Evolutionary conservation across 768 basidiomycete genomes (phyloP).

Genomic region (Pholiota microspora): DNA sequence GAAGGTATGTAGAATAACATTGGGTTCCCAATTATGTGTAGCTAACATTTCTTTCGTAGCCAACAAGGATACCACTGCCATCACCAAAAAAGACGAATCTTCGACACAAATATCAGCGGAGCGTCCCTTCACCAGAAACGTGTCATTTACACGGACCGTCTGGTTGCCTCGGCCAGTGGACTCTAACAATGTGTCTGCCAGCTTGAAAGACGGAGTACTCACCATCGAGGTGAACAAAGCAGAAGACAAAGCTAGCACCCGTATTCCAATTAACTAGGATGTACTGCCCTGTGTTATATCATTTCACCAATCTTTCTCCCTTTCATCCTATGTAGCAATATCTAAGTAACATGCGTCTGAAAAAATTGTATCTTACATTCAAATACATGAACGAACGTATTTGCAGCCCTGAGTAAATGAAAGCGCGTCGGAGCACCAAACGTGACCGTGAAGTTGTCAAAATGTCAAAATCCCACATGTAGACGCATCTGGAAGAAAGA

Average conservation of each 20-base stretch:
- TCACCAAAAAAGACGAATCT: slow-evolving; percentile 22
- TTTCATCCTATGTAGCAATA: not conserved
- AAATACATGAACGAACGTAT: not conserved
- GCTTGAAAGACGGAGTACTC: slow-evolving; percentile 67
- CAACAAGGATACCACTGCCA: slow-evolving; percentile 19
- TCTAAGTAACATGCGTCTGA: no score
- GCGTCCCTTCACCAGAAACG: slow-evolving; percentile 53
- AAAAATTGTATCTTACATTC: no score
- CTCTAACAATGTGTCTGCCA: slow-evolving; percentile 54
- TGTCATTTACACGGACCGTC: slow-evolving; percentile 65
- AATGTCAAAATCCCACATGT: slow-evolving; percentile 21
- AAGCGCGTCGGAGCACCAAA: slow-evolving; percentile 6
- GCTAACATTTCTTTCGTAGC: slow-evolving; percentile 1
- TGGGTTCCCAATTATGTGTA: not conserved
- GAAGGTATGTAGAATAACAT: slow-evolving; percentile 26
- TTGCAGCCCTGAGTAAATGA: not conserved
- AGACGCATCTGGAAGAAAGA: not conserved
- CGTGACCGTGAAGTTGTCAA: slow-evolving; percentile 26
- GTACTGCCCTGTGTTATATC: slow-evolving; percentile 1
- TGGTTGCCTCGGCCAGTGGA: slow-evolving; percentile 70
- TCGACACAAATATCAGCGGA: slow-evolving; percentile 55
- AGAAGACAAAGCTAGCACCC: slow-evolving; percentile 54
- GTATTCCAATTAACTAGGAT: slow-evolving; percentile 34
- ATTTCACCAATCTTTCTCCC: not conserved
- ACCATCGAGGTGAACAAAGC: slow-evolving; percentile 59